Percentiles rank a stretch among this genome's conserved stretches.
Evolutionary conservation across 495 filamentous ascomycete species (phyloP).

Genomic region (Glarea lozoyensis): DNA sequence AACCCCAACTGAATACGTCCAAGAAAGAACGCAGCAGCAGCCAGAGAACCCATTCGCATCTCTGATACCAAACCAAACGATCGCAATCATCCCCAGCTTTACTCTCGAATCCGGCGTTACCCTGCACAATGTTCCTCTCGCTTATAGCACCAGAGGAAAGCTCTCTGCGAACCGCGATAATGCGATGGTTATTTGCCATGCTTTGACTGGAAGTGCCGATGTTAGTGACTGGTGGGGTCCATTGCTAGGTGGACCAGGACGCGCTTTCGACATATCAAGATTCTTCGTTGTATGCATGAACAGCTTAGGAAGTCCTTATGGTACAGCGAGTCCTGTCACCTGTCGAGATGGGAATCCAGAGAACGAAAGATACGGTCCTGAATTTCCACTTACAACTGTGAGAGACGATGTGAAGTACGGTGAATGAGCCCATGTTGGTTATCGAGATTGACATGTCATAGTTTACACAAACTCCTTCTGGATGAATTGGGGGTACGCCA

Average conservation of each 20-base stretch:
- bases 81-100: constrained; percentile 79
- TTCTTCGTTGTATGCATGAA: constrained; percentile 97
- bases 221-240: constrained; percentile 98
- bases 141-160: constrained; percentile 78
- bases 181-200: constrained; percentile 95
- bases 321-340: constrained; percentile 91
- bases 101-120: constrained; percentile 89
- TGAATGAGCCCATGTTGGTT: not conserved
- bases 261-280: constrained; percentile 82
- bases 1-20: constrained; percentile 44
- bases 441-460: constrained; percentile 22
- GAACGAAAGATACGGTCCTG: constrained; percentile 80
- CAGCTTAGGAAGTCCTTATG: constrained; percentile 92
- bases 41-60: constrained; percentile 87
- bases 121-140: constrained; percentile 81
- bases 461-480: constrained; percentile 83
- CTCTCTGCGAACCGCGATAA: constrained; percentile 74
- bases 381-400: constrained; percentile 92
- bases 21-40: constrained; percentile 54
- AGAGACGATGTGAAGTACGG: constrained; percentile 88
- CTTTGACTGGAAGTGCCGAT: constrained; percentile 90
- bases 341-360: constrained; percentile 66
- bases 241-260: constrained; percentile 76
- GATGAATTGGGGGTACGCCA: constrained; percentile 82
- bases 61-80: constrained; percentile 78